Evolutionary conservation across 495 filamentous ascomycete genomes (phyloP), one percentile per base, ranked within the genome.

Genomic region (Hypomontagnella monticulosa): DNA sequence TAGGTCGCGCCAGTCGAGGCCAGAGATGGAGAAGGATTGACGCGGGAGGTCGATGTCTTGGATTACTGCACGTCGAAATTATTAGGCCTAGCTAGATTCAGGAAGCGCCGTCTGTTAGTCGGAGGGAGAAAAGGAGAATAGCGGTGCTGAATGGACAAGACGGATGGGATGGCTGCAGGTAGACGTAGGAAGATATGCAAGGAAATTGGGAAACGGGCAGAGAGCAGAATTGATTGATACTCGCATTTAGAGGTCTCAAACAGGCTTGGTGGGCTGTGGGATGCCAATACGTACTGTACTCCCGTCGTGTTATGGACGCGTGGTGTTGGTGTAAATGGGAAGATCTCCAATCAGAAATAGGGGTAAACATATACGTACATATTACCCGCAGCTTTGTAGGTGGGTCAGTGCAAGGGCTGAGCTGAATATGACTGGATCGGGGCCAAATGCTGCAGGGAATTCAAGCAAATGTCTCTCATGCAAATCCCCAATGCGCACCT

Each of bases 211-310:
- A 69, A 36, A 59, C 41, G 51, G 42, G 57, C 40, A 41, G 56
- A 47, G 49, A 62, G 40, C 15, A 46, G 27, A 49, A 52, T 37
- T 57, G 74, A 72, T 66, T 73, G 70, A 73, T 66, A 60, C 48
- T 73, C 56, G 53, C 70, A 68, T 32, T 67, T 65, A 67, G 61
- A 66, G 71, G 63, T 68, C 63, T 73, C 73, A 71, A 67, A 74
- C 70, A 48, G 56, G 55, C 57, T 73, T 49, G 58, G 53, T 57
- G 51, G 56, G 49, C 20, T 46, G 23, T 46, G 32, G 33, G 47
- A 32, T 58, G 33, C 14, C 15, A 14, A 11, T 38, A 38, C 10
- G 36, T 38, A 38, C 19, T 27, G 42, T 52, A 19, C 36, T 20
- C n/a, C 41, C 30, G 14, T 66, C 61, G 66, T 70, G 66, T 70